A percentile compares a stretch with the other conserved stretches of the same genome.
These are phyloP conservation scores for Pichia membranifaciens DNA, from an alignment of 805 yeast species.

Conservation along the genomic window DNA sequence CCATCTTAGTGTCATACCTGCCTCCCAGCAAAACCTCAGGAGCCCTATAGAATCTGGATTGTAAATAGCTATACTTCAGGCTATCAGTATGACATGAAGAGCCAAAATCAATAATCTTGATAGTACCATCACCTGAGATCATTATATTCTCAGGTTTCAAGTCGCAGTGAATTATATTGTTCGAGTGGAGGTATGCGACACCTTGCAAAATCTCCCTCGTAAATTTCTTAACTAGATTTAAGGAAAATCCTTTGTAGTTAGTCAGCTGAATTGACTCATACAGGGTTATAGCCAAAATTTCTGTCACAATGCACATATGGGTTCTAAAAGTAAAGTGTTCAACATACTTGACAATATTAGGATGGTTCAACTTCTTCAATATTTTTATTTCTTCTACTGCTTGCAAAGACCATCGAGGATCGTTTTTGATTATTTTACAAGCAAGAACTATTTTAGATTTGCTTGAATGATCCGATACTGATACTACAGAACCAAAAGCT, in stretches of 20 bases:
- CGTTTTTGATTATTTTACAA: conserved; percentile 68
- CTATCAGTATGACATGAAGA: conserved; percentile 46
- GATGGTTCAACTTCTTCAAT: conserved; percentile 41
- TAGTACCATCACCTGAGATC: conserved; percentile 12
- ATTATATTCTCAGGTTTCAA: conserved; percentile 75
- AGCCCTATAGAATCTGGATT: conserved; percentile 70
- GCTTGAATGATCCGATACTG: conserved; percentile 52
- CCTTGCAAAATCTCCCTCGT: conserved; percentile 54
- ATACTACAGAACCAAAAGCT: conserved; percentile 73
- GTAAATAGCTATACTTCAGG: conserved; percentile 44
- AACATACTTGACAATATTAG: conserved; percentile 45
- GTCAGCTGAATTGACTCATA: conserved; percentile 52
- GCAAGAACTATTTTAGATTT: conserved; percentile 57
- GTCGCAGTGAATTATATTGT: conserved; percentile 72
- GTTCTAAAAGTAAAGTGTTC: conserved; percentile 76
- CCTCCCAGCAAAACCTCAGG: conserved; percentile 73
- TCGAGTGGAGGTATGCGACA: conserved; percentile 49
- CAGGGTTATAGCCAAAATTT: conserved; percentile 60
- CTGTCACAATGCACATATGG: conserved; percentile 78
- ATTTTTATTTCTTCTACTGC: conserved; percentile 72
- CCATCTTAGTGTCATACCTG: conserved; percentile 47
- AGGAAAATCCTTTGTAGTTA: conserved; percentile 44
- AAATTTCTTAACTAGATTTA: conserved; percentile 38
- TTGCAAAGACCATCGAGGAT: conserved; percentile 68
- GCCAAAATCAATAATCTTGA: conserved; percentile 81